phyloP scores from a whole-genome alignment of 495 filamentous ascomycete genomes.

The Xylaria palmicola region DNA sequence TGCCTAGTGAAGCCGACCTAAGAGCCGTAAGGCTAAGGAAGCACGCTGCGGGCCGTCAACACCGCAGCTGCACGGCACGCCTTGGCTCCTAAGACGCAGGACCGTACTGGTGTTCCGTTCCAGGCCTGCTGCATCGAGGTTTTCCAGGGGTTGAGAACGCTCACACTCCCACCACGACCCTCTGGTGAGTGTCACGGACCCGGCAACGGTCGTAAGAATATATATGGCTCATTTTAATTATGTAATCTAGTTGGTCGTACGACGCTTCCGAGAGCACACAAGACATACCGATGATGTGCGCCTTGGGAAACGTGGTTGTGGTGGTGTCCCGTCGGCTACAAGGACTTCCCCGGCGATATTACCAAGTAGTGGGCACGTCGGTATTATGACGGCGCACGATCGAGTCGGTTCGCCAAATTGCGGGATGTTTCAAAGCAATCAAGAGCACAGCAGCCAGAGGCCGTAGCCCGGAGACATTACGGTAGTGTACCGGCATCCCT shows the following conservation, averaged over 20 bases:
- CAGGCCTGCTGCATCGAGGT: neutral
- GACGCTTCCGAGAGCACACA: neutral
- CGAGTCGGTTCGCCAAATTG: neutral
- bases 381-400: neutral
- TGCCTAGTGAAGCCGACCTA: neutral
- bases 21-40: conserved; percentile 1
- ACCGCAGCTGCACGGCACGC: neutral
- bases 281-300: conserved; percentile 1
- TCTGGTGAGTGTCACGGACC: neutral
- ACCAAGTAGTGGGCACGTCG: too few species aligned
- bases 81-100: too few species aligned
- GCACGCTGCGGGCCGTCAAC: neutral
- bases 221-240: neutral
- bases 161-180: neutral
- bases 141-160: neutral
- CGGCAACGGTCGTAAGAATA: neutral
- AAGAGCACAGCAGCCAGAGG: neutral
- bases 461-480: neutral
- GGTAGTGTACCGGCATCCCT: neutral
- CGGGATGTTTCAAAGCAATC: neutral
- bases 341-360: neutral
- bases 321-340: neutral
- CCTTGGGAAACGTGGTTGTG: conserved; percentile 7
- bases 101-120: too few species aligned
- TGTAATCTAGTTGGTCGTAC: neutral